phyloP scores from a whole-genome alignment of 176 grass and related monocot genomes.

The Guadua angustifolia region DNA sequence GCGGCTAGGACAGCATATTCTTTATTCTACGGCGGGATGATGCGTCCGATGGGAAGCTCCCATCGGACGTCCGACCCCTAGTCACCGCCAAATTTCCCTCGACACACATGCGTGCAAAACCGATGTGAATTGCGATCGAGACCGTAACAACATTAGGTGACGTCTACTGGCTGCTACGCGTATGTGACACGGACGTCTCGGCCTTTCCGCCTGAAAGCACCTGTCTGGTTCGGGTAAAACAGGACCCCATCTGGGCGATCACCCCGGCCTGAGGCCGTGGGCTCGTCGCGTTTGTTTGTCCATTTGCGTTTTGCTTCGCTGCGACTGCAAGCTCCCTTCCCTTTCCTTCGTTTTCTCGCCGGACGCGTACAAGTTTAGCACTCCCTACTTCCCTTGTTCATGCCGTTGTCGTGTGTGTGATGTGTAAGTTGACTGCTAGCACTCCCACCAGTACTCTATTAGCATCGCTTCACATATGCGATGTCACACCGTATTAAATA shows the following conservation, averaged over 20 bases:
- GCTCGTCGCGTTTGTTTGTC: constrained; percentile 20
- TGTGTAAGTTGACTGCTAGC: too few relatives aligned
- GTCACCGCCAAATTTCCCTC: neutral
- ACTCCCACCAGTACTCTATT: too few relatives aligned
- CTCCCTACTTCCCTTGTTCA: neutral
- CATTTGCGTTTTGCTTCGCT: neutral
- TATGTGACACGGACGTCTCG: neutral
- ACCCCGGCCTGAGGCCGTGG: constrained; percentile 11
- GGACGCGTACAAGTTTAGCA: neutral
- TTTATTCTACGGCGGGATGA: constrained; percentile 10
- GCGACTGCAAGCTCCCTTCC: neutral
- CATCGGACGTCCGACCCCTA: too few relatives aligned
- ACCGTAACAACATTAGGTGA: neutral
- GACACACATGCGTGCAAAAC: neutral
- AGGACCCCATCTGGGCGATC: constrained; percentile 4
- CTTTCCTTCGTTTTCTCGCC: neutral
- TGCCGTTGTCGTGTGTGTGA: too few relatives aligned
- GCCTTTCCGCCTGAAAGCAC: constrained; percentile 13
- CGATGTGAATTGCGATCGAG: neutral
- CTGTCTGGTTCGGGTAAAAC: neutral
- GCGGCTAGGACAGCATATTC: neutral
- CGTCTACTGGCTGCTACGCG: neutral
- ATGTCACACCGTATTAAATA: constrained; percentile 5
- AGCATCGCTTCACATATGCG: neutral
- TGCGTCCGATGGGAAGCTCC: too few relatives aligned